Percentiles rank a stretch among this genome's conserved stretches.
Conservation (phyloP, 306 rosid genomes). For the Ochetophila trinervis region DNA sequence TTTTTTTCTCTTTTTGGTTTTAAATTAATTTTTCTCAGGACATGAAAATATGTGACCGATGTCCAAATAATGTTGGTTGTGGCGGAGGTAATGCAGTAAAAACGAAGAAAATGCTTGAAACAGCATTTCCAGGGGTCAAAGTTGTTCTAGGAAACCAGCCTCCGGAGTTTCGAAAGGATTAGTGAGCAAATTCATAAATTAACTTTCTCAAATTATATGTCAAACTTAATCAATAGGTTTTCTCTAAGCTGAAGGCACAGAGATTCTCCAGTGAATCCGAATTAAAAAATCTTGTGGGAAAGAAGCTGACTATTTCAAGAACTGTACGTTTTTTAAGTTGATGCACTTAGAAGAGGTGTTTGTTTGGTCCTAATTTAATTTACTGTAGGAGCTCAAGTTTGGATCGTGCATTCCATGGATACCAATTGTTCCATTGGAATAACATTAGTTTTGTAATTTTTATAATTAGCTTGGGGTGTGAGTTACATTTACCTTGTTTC, state of each 20-base stretch:
- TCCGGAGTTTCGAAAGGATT: slow-evolving; percentile 49
- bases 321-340: slow-evolving; percentile 4
- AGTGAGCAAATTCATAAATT: slow-evolving; percentile 34
- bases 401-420: background rate
- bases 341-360: slow-evolving; percentile 19
- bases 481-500: too few relatives aligned
- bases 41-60: background rate
- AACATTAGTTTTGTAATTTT: background rate
- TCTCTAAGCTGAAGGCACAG: slow-evolving; percentile 60
- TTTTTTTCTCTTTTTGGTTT: background rate
- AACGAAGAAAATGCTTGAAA: slow-evolving; percentile 54
- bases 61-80: background rate
- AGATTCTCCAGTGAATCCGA: slow-evolving; percentile 71
- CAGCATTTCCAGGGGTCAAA: slow-evolving; percentile 55
- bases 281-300: slow-evolving; percentile 51
- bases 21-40: background rate
- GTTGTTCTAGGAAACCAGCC: slow-evolving; percentile 61
- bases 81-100: slow-evolving; percentile 62
- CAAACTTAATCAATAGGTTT: slow-evolving; percentile 42
- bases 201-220: too few relatives aligned
- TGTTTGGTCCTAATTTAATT: slow-evolving; percentile 24
- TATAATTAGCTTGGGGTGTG: too few relatives aligned
- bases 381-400: slow-evolving; percentile 6
- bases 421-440: background rate
- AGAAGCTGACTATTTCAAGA: slow-evolving; percentile 35